Evolutionary conservation across 495 filamentous ascomycete genomes (phyloP).

Genomic region (Neurospora tetrasperma): DNA sequence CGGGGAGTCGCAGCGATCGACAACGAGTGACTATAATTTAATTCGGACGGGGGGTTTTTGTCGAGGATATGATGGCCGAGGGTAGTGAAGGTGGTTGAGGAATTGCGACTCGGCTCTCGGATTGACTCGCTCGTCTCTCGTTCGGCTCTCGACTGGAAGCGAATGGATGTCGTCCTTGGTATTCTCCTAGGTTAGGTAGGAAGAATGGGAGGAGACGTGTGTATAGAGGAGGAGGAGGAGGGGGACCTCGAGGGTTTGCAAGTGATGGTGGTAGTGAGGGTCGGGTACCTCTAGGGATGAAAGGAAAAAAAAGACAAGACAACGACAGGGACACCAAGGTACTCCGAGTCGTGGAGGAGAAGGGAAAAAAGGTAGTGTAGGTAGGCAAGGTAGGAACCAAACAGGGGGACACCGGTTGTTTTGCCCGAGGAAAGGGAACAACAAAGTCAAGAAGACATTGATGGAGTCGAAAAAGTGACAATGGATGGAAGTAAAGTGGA

Average conservation of each 20-base stretch:
- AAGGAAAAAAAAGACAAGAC: neutral
- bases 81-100: neutral
- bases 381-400: neutral
- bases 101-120: neutral
- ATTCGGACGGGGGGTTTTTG: neutral
- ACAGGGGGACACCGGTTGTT: neutral
- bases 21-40: neutral
- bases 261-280: neutral
- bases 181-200: neutral
- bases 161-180: neutral
- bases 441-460: neutral
- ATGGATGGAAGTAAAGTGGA: neutral
- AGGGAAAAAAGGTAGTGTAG: neutral
- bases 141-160: neutral
- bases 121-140: neutral
- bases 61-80: neutral
- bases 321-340: neutral
- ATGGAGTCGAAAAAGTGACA: constrained; percentile 8
- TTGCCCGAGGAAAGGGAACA: constrained; percentile 16
- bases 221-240: neutral
- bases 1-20: neutral
- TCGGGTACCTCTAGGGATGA: neutral
- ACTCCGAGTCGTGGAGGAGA: neutral
- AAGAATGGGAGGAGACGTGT: neutral
- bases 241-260: neutral